These are phyloP conservation scores for Coix lacrymajobi DNA, from an alignment of 176 grass and related monocot species.

Conservation along the genomic window DNA sequence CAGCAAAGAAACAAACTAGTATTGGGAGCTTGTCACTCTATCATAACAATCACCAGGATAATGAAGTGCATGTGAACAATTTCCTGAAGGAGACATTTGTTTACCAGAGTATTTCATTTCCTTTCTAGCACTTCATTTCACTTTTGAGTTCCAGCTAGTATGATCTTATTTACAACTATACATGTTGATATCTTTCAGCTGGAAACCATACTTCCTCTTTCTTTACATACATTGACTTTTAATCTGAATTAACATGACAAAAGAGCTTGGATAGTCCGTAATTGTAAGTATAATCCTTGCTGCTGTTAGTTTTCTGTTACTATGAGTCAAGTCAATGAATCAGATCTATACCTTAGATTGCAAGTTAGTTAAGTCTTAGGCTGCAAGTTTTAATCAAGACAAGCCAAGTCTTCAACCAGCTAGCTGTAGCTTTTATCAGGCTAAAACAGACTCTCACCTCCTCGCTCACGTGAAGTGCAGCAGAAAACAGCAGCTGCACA, in stretches of 20 bases:
- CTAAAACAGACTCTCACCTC: background rate
- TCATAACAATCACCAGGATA: background rate
- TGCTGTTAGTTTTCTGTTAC: too few relatives aligned
- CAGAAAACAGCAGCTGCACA: background rate
- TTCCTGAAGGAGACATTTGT: slow-evolving; percentile 32
- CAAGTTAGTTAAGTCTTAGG: background rate
- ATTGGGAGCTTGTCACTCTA: background rate
- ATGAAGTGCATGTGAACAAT: background rate
- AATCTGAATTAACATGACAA: background rate
- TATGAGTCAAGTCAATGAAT: too few relatives aligned
- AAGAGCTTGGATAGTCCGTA: background rate
- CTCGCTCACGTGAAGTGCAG: background rate
- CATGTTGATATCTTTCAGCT: slow-evolving; percentile 27
- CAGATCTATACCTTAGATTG: too few relatives aligned
- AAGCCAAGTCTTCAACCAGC: background rate
- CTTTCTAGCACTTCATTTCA: slow-evolving; percentile 28
- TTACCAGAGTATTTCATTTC: slow-evolving; percentile 7
- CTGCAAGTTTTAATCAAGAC: background rate
- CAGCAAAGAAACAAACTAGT: background rate
- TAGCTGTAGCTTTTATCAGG: background rate
- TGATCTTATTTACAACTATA: background rate
- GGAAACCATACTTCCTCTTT: slow-evolving; percentile 28
- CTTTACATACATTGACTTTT: background rate
- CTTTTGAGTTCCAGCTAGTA: slow-evolving; percentile 18
- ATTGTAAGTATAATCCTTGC: too few relatives aligned